phyloP scores from a whole-genome alignment of 2,329 filamentous ascomycete genomes.

The Cladobotryum protrusum region DNA sequence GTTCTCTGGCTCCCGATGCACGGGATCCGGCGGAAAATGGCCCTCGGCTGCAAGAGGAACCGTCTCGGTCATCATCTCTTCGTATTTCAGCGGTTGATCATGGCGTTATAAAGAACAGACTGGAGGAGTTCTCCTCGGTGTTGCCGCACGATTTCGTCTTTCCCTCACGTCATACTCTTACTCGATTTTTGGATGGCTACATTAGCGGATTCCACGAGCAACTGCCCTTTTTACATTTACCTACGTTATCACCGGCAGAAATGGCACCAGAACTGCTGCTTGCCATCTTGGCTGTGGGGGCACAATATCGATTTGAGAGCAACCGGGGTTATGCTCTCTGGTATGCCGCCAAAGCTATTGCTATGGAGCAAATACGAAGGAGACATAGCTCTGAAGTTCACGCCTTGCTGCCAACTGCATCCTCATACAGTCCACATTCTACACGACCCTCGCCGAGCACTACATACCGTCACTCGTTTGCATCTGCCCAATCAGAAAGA shows the following conservation, averaged over 20 bases:
- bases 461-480: slow-evolving; percentile 52
- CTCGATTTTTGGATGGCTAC: slow-evolving; percentile 64
- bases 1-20: slow-evolving; percentile 48
- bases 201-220: slow-evolving; percentile 59
- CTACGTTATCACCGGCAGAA: slow-evolving; percentile 57
- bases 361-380: slow-evolving; percentile 52
- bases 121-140: slow-evolving; percentile 56
- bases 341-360: slow-evolving; percentile 55
- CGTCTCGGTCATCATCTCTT: slow-evolving; percentile 29
- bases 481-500: slow-evolving; percentile 51
- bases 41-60: slow-evolving; percentile 25
- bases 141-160: slow-evolving; percentile 59
- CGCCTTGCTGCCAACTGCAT: slow-evolving; percentile 48
- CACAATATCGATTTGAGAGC: slow-evolving; percentile 58
- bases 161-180: slow-evolving; percentile 62
- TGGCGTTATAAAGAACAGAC: slow-evolving; percentile 49
- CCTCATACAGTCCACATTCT: slow-evolving; percentile 55
- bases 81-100: slow-evolving; percentile 51
- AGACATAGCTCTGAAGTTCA: slow-evolving; percentile 52
- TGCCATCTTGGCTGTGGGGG: slow-evolving; percentile 61
- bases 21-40: slow-evolving; percentile 32
- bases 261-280: slow-evolving; percentile 62
- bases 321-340: slow-evolving; percentile 54
- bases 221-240: slow-evolving; percentile 57
- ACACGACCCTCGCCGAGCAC: slow-evolving; percentile 53